These are phyloP conservation scores for Kurtzmaniella quercitrusa DNA, from an alignment of 1,139 yeast genomes.

Conservation along the genomic window DNA sequence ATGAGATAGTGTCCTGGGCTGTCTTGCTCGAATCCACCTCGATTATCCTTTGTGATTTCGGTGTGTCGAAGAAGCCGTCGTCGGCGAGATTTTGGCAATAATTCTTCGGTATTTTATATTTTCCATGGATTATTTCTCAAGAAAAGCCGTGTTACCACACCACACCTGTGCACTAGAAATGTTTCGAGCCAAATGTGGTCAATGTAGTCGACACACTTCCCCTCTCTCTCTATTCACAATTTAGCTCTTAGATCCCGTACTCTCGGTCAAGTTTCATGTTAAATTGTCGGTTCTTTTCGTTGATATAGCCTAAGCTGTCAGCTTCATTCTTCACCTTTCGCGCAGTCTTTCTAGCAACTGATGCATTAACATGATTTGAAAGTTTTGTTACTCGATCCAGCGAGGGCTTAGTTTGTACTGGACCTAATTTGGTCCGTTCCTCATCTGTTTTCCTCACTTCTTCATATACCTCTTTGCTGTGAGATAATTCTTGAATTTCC, in stretches of 20 bases:
- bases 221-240: neutral
- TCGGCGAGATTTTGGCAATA: too few species aligned
- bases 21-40: too few species aligned
- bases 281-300: constrained; percentile 76
- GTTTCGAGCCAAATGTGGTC: too few species aligned
- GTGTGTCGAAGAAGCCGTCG: too few species aligned
- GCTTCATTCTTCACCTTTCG: constrained; percentile 29
- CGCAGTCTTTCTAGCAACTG: constrained; percentile 15
- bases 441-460: constrained; percentile 12
- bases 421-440: constrained; percentile 9
- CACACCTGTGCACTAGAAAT: neutral
- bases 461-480: constrained; percentile 37
- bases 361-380: neutral
- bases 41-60: too few species aligned
- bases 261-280: constrained; percentile 67
- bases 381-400: neutral
- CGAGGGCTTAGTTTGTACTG: constrained; percentile 2
- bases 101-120: too few species aligned
- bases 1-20: too few species aligned
- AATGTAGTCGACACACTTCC: neutral
- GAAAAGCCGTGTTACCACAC: too few species aligned
- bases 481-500: constrained; percentile 41
- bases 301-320: constrained; percentile 45
- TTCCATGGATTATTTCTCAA: too few species aligned
- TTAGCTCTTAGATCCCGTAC: constrained; percentile 16